Percentiles rank a stretch among this genome's conserved stretches.
Evolutionary conservation across 257 asterid genomes (phyloP).

Genomic region (Gentiana dahurica): DNA sequence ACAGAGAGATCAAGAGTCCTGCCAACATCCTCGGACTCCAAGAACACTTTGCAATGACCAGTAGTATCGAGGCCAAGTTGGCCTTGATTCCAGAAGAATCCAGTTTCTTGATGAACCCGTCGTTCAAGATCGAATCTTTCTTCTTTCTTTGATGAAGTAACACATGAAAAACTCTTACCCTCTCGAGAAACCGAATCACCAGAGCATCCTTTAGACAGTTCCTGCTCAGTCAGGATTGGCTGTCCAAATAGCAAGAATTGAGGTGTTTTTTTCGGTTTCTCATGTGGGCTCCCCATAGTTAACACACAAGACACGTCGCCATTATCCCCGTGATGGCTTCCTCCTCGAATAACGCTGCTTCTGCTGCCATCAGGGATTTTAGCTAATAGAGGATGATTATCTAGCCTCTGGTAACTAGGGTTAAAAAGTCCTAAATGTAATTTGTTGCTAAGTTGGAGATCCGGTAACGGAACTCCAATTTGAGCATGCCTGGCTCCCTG

Average conservation of each 20-base stretch:
- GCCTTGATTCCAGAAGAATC: conserved; percentile 31
- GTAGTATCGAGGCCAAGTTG: conserved; percentile 42
- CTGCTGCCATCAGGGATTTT: conserved; percentile 22
- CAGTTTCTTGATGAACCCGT: conserved; percentile 27
- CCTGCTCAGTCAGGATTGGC: conserved; percentile 96
- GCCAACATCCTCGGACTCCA: conserved; percentile 84
- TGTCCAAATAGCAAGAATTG: conserved; percentile 80
- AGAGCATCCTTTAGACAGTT: conserved; percentile 41
- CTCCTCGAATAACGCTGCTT: conserved; percentile 6
- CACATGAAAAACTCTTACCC: conserved; percentile 17
- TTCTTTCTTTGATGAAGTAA: conserved; percentile 19
- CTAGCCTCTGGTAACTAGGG: conserved; percentile 40
- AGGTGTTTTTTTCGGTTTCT: conserved; percentile 37
- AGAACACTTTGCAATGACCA: conserved; percentile 86
- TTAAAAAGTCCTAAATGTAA: conserved; percentile 59
- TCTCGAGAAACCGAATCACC: conserved; percentile 18
- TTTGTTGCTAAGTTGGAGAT: conserved; percentile 69
- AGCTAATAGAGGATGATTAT: conserved; percentile 18
- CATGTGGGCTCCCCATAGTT: conserved; percentile 53
- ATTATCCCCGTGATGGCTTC: conserved; percentile 15
- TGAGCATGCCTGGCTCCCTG: conserved; percentile 99
- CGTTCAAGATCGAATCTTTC: conserved; percentile 18
- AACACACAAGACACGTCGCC: conserved; percentile 66
- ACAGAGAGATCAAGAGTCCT: conserved; percentile 64
- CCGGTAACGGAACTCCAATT: conserved; percentile 68